A percentile compares a stretch with the other conserved stretches of the same genome.
Evolutionary conservation across 2,329 filamentous ascomycete species (phyloP).

Genomic region (Aureobasidium musti): DNA sequence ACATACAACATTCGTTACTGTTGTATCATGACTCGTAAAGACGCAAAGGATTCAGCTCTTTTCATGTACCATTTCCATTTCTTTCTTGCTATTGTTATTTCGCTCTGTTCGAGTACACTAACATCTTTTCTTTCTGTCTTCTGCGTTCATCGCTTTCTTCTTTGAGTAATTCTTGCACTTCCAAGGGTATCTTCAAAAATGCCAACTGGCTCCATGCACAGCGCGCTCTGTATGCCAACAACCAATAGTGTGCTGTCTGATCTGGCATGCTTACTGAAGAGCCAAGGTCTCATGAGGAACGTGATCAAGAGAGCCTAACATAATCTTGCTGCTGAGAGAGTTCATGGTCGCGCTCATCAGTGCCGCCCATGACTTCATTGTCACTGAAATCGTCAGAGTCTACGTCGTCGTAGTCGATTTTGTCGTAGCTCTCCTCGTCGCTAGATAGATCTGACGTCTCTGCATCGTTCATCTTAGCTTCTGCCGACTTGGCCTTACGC

Average conservation of each 20-base stretch:
- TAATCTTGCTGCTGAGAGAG: constrained; percentile 58
- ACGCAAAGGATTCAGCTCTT: background rate
- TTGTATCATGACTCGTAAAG: background rate
- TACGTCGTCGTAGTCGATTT: constrained; percentile 72
- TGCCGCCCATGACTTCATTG: constrained; percentile 44
- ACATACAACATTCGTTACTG: background rate
- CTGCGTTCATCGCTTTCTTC: background rate
- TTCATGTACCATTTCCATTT: background rate
- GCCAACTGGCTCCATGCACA: background rate
- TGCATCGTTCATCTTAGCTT: constrained; percentile 39
- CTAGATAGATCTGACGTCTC: constrained; percentile 66
- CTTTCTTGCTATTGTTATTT: constrained; percentile 7
- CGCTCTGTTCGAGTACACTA: background rate
- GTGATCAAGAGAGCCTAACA: constrained; percentile 47
- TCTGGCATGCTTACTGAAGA: background rate
- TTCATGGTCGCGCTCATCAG: constrained; percentile 47
- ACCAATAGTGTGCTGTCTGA: background rate
- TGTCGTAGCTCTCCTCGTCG: constrained; percentile 68
- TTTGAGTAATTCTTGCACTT: background rate
- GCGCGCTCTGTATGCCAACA: background rate
- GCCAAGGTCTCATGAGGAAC: background rate
- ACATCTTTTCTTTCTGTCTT: constrained; percentile 13
- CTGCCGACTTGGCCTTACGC: constrained; percentile 57
- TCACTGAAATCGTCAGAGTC: constrained; percentile 65
- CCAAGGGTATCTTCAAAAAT: background rate